Evolutionary conservation across 352 stramenopile species (phyloP).

Genomic region (Globisporangium emineosum): DNA sequence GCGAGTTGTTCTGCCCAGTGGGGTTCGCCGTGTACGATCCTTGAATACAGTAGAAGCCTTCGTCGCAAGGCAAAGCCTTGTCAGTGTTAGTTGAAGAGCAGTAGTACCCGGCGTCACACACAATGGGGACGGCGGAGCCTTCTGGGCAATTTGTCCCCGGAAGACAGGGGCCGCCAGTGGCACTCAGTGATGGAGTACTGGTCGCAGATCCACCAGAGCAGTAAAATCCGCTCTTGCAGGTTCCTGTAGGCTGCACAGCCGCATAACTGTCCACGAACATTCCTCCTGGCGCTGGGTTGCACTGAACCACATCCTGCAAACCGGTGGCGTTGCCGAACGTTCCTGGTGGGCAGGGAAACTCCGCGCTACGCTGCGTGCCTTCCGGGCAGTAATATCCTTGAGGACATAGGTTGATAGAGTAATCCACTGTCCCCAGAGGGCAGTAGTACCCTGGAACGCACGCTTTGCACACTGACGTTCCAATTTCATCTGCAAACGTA

Average conservation of each 20-base stretch:
- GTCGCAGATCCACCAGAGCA: constrained; percentile 63
- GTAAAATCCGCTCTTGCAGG: constrained; percentile 83
- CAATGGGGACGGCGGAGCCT: constrained; percentile 76
- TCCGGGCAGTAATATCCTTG: constrained; percentile 81
- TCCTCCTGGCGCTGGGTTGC: constrained; percentile 58
- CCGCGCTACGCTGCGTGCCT: constrained; percentile 40
- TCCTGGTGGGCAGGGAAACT: constrained; percentile 76
- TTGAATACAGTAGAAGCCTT: constrained; percentile 89
- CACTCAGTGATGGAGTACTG: constrained; percentile 37
- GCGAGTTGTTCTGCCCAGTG: constrained; percentile 65
- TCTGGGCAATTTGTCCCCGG: constrained; percentile 86
- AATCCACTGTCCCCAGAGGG: constrained; percentile 35
- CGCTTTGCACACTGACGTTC: constrained; percentile 26
- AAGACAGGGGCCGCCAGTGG: constrained; percentile 70
- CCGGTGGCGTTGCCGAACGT: constrained; percentile 65
- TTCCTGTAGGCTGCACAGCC: constrained; percentile 38
- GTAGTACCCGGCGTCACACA: constrained; percentile 77
- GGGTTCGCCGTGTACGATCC: constrained; percentile 74
- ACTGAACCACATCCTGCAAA: constrained; percentile 46
- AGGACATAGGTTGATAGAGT: constrained; percentile 57
- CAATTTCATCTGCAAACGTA: constrained; percentile 30
- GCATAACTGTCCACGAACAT: constrained; percentile 59
- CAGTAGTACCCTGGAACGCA: constrained; percentile 50
- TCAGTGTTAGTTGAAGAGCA: constrained; percentile 78
- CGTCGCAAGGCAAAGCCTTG: constrained; percentile 58